phyloP scores from a whole-genome alignment of 495 filamentous ascomycete species.

The Alectoria sarmentosa region DNA sequence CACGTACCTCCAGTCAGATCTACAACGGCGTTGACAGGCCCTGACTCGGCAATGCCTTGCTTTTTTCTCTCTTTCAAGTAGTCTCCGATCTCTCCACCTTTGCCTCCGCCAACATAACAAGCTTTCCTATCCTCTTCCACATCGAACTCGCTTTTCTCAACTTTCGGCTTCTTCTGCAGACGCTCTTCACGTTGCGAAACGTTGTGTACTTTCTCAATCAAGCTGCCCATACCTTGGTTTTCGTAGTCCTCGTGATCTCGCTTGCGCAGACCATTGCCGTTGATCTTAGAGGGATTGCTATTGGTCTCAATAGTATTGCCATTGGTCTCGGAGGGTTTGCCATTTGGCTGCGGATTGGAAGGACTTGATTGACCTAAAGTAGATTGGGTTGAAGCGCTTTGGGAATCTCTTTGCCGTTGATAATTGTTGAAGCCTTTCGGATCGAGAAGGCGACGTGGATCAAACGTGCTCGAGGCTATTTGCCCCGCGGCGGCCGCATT shows the following conservation, averaged over 20 bases:
- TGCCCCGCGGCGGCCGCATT: neutral
- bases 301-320: too few relatives aligned
- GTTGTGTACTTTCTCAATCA: conserved; percentile 65
- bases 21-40: conserved; percentile 40
- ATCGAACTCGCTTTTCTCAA: conserved; percentile 27
- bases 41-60: conserved; percentile 39
- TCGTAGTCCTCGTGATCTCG: conserved; percentile 24
- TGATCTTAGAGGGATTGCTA: neutral
- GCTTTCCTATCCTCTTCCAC: conserved; percentile 38
- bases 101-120: conserved; percentile 39
- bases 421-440: conserved; percentile 21
- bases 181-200: conserved; percentile 55
- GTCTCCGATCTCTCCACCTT: conserved; percentile 52
- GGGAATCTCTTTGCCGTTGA: neutral
- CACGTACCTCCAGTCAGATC: conserved; percentile 55
- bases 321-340: neutral
- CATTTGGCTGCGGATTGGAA: conserved; percentile 4
- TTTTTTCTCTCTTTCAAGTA: conserved; percentile 51
- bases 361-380: neutral
- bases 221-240: conserved; percentile 28
- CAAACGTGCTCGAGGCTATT: conserved; percentile 1
- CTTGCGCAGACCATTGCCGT: conserved; percentile 19
- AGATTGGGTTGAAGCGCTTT: neutral
- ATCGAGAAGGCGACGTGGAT: conserved; percentile 25
- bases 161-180: conserved; percentile 61